phyloP scores from a whole-genome alignment of 495 filamentous ascomycete species.

The Penicillium psychrofluorescens region DNA sequence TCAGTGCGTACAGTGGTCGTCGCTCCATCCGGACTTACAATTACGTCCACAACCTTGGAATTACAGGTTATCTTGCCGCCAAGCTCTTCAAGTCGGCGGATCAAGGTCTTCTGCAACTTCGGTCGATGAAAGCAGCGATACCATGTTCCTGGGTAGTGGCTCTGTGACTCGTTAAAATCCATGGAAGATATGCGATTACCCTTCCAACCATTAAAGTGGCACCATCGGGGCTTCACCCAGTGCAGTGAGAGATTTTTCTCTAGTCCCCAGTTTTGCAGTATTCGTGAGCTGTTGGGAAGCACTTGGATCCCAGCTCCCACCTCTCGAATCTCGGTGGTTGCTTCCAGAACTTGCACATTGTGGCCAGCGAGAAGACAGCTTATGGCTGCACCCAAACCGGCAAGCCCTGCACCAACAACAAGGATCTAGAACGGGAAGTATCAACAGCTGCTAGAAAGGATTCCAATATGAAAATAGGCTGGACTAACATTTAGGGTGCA shows the following conservation, averaged over 20 bases:
- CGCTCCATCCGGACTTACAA: slow-evolving; percentile 15
- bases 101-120: slow-evolving; percentile 44
- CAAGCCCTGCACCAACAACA: slow-evolving; percentile 59
- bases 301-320: slow-evolving; percentile 46
- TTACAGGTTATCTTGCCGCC: slow-evolving; percentile 40
- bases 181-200: slow-evolving; percentile 44
- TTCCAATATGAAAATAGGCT: too few species aligned
- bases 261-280: slow-evolving; percentile 49
- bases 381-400: slow-evolving; percentile 57
- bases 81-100: slow-evolving; percentile 43
- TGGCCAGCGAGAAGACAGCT: slow-evolving; percentile 54
- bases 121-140: slow-evolving; percentile 57
- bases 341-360: slow-evolving; percentile 52
- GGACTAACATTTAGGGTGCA: slow-evolving; percentile 2
- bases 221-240: slow-evolving; percentile 44
- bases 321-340: slow-evolving; percentile 49
- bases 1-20: slow-evolving; percentile 18
- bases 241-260: slow-evolving; percentile 37
- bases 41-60: slow-evolving; percentile 33
- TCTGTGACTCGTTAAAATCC: slow-evolving; percentile 38
- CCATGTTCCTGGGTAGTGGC: slow-evolving; percentile 40
- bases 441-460: too few species aligned
- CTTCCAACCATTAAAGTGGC: slow-evolving; percentile 47
- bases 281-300: slow-evolving; percentile 47
- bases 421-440: slow-evolving; percentile 16